Percentiles rank a stretch among this genome's conserved stretches.
phyloP scores from a whole-genome alignment of 305 asterid species.

The Solanum hybrid region DNA sequence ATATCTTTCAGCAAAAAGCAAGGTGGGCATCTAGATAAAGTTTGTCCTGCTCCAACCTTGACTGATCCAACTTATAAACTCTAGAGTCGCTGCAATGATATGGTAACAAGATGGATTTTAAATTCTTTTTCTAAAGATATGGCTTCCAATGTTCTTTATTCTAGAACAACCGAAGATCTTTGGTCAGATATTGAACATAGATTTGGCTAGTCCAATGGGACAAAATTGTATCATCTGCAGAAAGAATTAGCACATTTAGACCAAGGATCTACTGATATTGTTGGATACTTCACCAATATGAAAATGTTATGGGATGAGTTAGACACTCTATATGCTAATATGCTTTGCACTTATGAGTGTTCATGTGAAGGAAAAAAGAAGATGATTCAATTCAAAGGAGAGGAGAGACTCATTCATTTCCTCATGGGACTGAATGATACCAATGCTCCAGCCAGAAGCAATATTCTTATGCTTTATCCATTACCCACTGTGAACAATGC shows the following conservation, averaged over 20 bases:
- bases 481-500: not conserved
- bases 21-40: not conserved
- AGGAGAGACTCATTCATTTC: not conserved
- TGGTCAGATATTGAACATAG: not conserved
- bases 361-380: not conserved
- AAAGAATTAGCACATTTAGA: not conserved
- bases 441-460: not conserved
- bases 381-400: not conserved
- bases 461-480: not conserved
- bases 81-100: not conserved
- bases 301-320: not conserved
- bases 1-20: not conserved
- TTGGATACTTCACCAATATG: not conserved
- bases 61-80: not conserved
- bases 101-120: not conserved
- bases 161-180: not conserved
- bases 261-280: not conserved
- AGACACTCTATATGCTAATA: not conserved
- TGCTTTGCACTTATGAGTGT: not conserved
- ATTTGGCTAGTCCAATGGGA: not conserved
- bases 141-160: not conserved
- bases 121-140: not conserved
- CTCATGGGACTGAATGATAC: not conserved
- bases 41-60: not conserved
- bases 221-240: not conserved